Conservation (phyloP, 805 yeast species). For the Schwanniomyces vanrijiae region DNA sequence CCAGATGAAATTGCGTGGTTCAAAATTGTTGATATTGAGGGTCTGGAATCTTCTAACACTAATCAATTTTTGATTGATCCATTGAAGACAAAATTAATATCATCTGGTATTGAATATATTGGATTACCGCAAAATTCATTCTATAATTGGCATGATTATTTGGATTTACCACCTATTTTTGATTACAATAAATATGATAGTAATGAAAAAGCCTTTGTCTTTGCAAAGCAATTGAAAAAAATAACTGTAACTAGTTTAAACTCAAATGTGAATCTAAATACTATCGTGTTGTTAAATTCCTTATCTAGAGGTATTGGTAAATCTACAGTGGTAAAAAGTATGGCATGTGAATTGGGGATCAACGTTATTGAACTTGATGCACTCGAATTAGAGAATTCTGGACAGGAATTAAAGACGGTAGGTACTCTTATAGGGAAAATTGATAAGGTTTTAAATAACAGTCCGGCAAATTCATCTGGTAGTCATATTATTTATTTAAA, state of each 20-base stretch:
- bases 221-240: slow-evolving; percentile 51
- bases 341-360: slow-evolving; percentile 60
- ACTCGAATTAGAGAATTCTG: slow-evolving; percentile 61
- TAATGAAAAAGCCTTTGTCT: slow-evolving; percentile 29
- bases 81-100: slow-evolving; percentile 63
- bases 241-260: slow-evolving; percentile 54
- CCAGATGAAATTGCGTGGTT: slow-evolving; percentile 87
- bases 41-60: slow-evolving; percentile 19
- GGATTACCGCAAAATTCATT: slow-evolving; percentile 33
- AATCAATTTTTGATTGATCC: slow-evolving; percentile 66
- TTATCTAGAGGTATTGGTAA: slow-evolving; percentile 80
- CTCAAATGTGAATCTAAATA: slow-evolving; percentile 39
- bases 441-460: slow-evolving; percentile 53
- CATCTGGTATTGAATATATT: slow-evolving; percentile 55
- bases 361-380: slow-evolving; percentile 72
- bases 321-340: slow-evolving; percentile 55
- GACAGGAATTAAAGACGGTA: slow-evolving; percentile 74
- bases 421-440: slow-evolving; percentile 77
- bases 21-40: slow-evolving; percentile 55
- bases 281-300: slow-evolving; percentile 68
- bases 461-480: slow-evolving; percentile 1
- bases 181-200: slow-evolving; percentile 23
- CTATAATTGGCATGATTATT: slow-evolving; percentile 48
- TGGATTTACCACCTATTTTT: slow-evolving; percentile 43
- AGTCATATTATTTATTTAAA: slow-evolving; percentile 53